Evolutionary conservation across 2,329 filamentous ascomycete species (phyloP), one percentile per base, ranked within the genome.

Genomic region (Ophiostoma sp.): DNA sequence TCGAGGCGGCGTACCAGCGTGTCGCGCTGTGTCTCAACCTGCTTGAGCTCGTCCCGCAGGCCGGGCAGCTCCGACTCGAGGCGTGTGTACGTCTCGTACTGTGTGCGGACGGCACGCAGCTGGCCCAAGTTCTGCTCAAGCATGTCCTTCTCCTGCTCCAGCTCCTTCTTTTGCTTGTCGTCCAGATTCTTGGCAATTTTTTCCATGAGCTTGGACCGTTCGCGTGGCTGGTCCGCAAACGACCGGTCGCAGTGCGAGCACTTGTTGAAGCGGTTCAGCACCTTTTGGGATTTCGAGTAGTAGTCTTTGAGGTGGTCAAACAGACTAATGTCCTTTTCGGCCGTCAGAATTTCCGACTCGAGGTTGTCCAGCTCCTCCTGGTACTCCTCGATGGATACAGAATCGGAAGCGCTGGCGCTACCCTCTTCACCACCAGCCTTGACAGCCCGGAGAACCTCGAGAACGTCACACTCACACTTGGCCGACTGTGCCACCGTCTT

Each of bases 171-270:
- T 57, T 89, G 87, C 72, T 89, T 87, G 45, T 89, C 89, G 59
- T 89, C 85, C 28, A 90, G 85, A 64, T 88, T 86, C 72, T 88
- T 87, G 73, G 91, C 87, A 45, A 98, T 86, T 78, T 90, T 92
- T 55, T 88, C 86, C 69, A 90, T 83, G 75, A 97, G 86, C 70
- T 85, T 88, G n/a, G 86, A 90, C 76, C 87, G 90, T 78, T 87
- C 89, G 42, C 82, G 86, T 77, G 84, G 84, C 78, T 86, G 78
- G 28, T 89, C 89, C 81, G 85, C 83, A 80, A 97, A 94, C 3
- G 85, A 81, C 71, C 94, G 89, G 59, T 89, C 87, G 79, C 95
- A 98, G 28, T 96, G 88, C 45, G 89, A 87, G 80, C 95, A 98
- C 61, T 87, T 88, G 77, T 93, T 92, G 71, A 92, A 88, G 45